A percentile compares a stretch with the other conserved stretches of the same genome.
Conservation (phyloP, 305 asterid genomes). For the Rubia peregrina region DNA sequence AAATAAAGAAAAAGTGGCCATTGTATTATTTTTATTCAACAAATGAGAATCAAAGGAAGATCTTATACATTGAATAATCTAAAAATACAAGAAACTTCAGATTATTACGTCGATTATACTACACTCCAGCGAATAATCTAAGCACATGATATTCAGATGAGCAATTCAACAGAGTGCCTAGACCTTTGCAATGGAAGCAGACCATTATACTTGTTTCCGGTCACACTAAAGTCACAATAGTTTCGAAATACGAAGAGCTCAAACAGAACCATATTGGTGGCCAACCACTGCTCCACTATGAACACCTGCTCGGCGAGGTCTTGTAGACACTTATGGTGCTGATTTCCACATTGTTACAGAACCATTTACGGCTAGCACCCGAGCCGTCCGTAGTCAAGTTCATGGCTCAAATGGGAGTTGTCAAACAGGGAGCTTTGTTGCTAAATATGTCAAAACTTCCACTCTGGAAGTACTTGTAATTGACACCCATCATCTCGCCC, state of each 20-base stretch:
- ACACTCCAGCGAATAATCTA: no score
- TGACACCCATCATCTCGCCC: slow-evolving; percentile 4
- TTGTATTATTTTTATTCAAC: no score
- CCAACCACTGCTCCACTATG: slow-evolving; percentile 37
- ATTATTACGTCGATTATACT: no score
- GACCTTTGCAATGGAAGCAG: neutral
- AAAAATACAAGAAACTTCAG: neutral
- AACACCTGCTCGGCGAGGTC: slow-evolving; percentile 23
- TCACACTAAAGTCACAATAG: neutral
- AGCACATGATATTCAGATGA: neutral
- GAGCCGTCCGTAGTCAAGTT: slow-evolving; percentile 36
- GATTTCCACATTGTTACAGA: slow-evolving; percentile 35
- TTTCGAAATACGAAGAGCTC: slow-evolving; percentile 16
- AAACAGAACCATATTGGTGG: slow-evolving; percentile 18
- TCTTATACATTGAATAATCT: neutral
- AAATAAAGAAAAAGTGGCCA: no score
- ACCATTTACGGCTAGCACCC: slow-evolving; percentile 34
- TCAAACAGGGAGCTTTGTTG: slow-evolving; percentile 22
- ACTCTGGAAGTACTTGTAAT: slow-evolving; percentile 32
- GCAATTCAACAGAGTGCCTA: neutral
- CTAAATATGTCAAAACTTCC: slow-evolving; percentile 69
- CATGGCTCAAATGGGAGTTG: slow-evolving; percentile 1
- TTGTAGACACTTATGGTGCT: slow-evolving; percentile 23
- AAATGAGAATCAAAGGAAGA: no score
- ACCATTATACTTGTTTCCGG: neutral